Conservation (phyloP, 2,329 filamentous ascomycete species). For the Nothopassalora personata region DNA sequence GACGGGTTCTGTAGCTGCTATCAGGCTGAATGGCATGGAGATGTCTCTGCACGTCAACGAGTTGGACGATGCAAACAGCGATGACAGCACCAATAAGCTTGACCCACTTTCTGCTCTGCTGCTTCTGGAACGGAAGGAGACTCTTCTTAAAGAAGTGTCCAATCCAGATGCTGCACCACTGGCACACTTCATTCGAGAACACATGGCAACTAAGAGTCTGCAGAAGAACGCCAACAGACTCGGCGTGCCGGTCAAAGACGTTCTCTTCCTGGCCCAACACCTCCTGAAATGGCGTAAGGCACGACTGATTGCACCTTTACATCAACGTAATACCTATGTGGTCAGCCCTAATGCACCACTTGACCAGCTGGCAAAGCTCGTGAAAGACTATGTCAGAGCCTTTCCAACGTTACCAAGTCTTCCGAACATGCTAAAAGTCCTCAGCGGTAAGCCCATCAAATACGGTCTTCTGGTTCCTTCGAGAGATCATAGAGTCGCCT, state of each 20-base stretch:
- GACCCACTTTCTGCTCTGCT: conserved; percentile 77
- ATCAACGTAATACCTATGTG: conserved; percentile 84
- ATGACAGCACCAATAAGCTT: conserved; percentile 2
- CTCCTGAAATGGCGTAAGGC: conserved; percentile 95
- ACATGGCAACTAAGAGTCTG: conserved; percentile 59
- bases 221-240: conserved; percentile 67
- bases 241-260: conserved; percentile 69
- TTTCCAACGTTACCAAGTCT: conserved; percentile 82
- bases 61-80: background rate
- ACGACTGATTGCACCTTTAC: conserved; percentile 82
- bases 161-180: conserved; percentile 72
- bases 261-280: conserved; percentile 83
- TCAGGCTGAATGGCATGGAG: conserved; percentile 63
- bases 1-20: conserved; percentile 18
- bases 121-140: conserved; percentile 75
- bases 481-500: conserved; percentile 79
- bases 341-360: conserved; percentile 86
- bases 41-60: conserved; percentile 59
- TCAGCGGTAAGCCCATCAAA: conserved; percentile 73
- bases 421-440: conserved; percentile 76
- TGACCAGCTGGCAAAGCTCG: conserved; percentile 62
- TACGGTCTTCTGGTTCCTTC: conserved; percentile 82
- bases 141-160: conserved; percentile 65
- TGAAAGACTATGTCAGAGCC: conserved; percentile 64
- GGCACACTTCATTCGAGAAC: conserved; percentile 62